Base-by-base conservation (phyloP, 1,284 basidiomycete genomes). In the Pseudomicrostroma phylloplanum region DNA sequence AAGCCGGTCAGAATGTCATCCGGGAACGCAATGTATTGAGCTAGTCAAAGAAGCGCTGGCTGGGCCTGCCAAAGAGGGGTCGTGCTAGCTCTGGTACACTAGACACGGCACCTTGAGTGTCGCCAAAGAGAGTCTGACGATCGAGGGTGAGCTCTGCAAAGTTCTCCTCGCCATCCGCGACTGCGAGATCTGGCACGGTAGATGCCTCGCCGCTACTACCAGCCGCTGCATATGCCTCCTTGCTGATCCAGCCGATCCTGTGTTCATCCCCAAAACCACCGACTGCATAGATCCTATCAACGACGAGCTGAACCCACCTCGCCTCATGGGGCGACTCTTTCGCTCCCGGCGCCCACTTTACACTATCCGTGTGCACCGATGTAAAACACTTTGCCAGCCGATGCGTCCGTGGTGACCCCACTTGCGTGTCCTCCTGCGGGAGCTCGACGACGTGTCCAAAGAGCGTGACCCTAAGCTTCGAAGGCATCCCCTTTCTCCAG, bases 221-320 rank as follows among this genome's bases (percentile, higher is more conserved):
- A 48, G 46, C 46, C 12, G 17, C 23, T 7, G 21, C 51, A 26
- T 54, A 77, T 19, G 64, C 60, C 9, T 67, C 63, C 56, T 62
- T 57, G 39, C 58, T 61, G 55, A 79, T 62, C 67, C 69, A 67
- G 23, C 77, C 76, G 30, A 79, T 79, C 48, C 65, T 67, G 64
- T 77, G 76, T 62, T 79, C 77, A 58, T 79, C 77, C 8, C 77
- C 76, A 39, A 75, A 79, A 25, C 77, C 77, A 8, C 77, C 77
- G 0, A 79, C 70, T 57, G 69, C 70, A 59, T 77, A 77, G 8
- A 72, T 66, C 56, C 62, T 59, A 40, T 71, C 56, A 25, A 72
- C 67, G 23, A 54, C 56, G 62, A 79, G 74, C 4, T 64, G 65
- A 26, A 72, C 70, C 72, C 72, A 79, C 25, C 70, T 60, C 2